Percentiles rank a stretch among this genome's conserved stretches.
Conservation (phyloP, 768 basidiomycete species). For the Psilocybe sp. region DNA sequence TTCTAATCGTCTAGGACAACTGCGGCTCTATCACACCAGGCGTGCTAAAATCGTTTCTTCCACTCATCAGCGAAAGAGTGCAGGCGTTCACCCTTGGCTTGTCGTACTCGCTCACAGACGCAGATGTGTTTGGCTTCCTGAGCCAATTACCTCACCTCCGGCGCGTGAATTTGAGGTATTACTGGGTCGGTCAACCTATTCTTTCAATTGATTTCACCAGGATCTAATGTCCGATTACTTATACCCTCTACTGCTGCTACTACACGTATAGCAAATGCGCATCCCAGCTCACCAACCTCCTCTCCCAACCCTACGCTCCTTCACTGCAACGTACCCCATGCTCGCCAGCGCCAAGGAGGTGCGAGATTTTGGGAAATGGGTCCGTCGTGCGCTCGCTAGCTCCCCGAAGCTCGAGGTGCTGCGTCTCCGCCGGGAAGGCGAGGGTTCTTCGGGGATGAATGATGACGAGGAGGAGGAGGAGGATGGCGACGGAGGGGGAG, state of each 20-base stretch:
- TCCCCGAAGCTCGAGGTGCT: constrained; percentile 32
- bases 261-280: constrained; percentile 50
- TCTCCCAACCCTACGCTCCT: constrained; percentile 19
- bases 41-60: constrained; percentile 43
- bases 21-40: constrained; percentile 67
- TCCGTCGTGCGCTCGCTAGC: constrained; percentile 30
- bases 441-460: not conserved
- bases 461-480: too few species aligned
- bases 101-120: constrained; percentile 57
- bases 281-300: constrained; percentile 18
- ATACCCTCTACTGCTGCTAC: too few species aligned
- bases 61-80: constrained; percentile 30
- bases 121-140: constrained; percentile 49
- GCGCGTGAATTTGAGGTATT: constrained; percentile 44
- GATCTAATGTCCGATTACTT: not conserved
- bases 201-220: not conserved
- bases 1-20: constrained; percentile 36
- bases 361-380: constrained; percentile 36
- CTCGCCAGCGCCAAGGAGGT: constrained; percentile 20
- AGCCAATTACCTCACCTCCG: constrained; percentile 36
- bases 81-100: constrained; percentile 45
- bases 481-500: too few species aligned
- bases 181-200: constrained; percentile 36
- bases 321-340: constrained; percentile 21
- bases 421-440: constrained; percentile 24